Base-by-base conservation (phyloP, 441 rosid species). In the Croton setiger region DNA sequence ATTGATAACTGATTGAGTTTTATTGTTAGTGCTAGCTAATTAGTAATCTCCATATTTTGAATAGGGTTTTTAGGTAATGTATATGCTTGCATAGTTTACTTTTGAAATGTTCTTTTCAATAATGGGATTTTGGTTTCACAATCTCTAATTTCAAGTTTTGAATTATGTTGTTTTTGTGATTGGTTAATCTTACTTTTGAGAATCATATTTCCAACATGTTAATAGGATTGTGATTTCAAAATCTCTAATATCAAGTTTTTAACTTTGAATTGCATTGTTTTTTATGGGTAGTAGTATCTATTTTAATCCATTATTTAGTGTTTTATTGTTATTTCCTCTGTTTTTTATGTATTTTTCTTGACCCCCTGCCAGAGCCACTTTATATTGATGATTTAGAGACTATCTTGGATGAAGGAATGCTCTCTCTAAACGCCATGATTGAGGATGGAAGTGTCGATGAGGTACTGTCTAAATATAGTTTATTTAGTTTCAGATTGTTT, bases 381-480 rank as follows among this genome's bases (percentile, higher is more conserved):
- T 91, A 87, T 53, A 80, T 86, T 68, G 97, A 91, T 73, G 88
- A 81, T 77, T 75, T 94, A 68, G 96, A 85, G 64, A 72, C 86
- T 53, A 75, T 88, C 41, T 71, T 94, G 63, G 89, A 88, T n/a
- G 78, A 74, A 13, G 88, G 83, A 56, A 81, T 93, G 84, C 60
- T 35, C 36, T 69, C 90, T 65, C 93, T 91, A 57, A 89, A 88
- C 60, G 76, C 90, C 33, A 73, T 73, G 64, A 82, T 83, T 71
- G 95, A 88, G 27, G 98, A 93, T 74, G 98, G 95, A 69, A 93
- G 97, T 76, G 41, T 87, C 13, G 93, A 85, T 57, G 96, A 91
- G 90, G 98, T 92, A 75, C 53, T 33, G 1, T 2, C 17, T 43
- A 6, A 35, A 55, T 9, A 37, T 3, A 4, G 31, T 27, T 27